These are phyloP conservation scores for Lippia alba DNA, from an alignment of 305 asterid species.

Conservation along the genomic window DNA sequence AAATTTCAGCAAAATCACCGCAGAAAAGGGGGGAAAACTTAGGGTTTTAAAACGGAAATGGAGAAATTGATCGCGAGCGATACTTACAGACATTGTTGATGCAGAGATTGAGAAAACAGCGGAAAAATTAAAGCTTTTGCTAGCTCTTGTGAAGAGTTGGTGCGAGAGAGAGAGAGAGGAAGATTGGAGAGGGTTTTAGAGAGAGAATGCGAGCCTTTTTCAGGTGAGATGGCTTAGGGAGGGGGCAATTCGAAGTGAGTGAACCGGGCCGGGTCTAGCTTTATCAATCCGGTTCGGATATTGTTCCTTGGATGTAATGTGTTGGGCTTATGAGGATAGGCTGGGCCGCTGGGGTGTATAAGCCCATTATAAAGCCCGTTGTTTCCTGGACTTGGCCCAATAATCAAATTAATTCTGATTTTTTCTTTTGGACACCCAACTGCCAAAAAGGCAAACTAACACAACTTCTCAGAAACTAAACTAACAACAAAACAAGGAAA, in stretches of 20 bases:
- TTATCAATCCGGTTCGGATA: constrained; percentile 11
- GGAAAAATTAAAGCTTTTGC: neutral
- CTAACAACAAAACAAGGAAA: no score
- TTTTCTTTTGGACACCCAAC: no score
- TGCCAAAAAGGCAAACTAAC: no score
- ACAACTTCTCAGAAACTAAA: no score
- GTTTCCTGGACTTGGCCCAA: neutral
- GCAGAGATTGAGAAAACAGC: constrained; percentile 29
- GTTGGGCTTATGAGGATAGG: neutral
- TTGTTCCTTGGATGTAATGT: neutral
- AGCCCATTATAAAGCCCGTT: neutral
- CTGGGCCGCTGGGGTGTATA: neutral
- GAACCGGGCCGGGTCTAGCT: constrained; percentile 18
- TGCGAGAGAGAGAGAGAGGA: neutral
- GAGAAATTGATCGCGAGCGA: neutral
- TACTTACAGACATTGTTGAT: constrained; percentile 54
- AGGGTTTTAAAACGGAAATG: constrained; percentile 30
- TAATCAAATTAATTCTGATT: no score
- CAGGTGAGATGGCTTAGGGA: constrained; percentile 33
- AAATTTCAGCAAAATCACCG: constrained; percentile 14
- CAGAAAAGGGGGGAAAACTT: neutral
- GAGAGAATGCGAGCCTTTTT: neutral
- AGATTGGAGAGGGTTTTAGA: neutral
- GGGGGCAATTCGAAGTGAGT: constrained; percentile 31
- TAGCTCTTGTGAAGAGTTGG: neutral